Percentiles rank a stretch among this genome's conserved stretches.
These are phyloP conservation scores for Trametes cinnabarina DNA, from an alignment of 768 basidiomycete genomes.

Conservation along the genomic window DNA sequence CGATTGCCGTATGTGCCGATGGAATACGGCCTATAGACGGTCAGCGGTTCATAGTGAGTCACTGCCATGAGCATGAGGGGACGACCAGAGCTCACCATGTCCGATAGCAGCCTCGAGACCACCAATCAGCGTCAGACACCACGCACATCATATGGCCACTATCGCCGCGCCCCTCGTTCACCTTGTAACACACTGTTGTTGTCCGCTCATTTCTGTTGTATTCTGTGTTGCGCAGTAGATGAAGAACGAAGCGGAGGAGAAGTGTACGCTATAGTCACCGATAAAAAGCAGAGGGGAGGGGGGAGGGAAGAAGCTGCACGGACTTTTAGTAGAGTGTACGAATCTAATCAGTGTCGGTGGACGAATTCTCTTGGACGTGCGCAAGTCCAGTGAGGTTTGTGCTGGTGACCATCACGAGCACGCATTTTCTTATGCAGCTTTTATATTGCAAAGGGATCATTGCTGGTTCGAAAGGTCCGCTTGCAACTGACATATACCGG, in stretches of 20 bases:
- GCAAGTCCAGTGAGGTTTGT: no score
- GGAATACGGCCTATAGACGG: conserved; percentile 1
- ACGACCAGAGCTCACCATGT: no score
- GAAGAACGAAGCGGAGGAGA: background rate
- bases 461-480: no score
- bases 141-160: no score
- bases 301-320: background rate
- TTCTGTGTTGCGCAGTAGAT: background rate
- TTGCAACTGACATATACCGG: no score
- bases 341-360: background rate
- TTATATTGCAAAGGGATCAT: no score
- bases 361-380: background rate
- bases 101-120: no score
- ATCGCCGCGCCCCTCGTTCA: background rate
- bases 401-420: no score
- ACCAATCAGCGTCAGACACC: no score
- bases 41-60: background rate
- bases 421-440: no score
- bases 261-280: background rate
- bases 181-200: no score
- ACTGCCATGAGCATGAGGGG: background rate
- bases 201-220: background rate
- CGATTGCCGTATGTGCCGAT: background rate
- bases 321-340: background rate
- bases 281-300: background rate